Evolutionary conservation across 495 filamentous ascomycete species (phyloP).

Genomic region (Schizothecium vesticola): DNA sequence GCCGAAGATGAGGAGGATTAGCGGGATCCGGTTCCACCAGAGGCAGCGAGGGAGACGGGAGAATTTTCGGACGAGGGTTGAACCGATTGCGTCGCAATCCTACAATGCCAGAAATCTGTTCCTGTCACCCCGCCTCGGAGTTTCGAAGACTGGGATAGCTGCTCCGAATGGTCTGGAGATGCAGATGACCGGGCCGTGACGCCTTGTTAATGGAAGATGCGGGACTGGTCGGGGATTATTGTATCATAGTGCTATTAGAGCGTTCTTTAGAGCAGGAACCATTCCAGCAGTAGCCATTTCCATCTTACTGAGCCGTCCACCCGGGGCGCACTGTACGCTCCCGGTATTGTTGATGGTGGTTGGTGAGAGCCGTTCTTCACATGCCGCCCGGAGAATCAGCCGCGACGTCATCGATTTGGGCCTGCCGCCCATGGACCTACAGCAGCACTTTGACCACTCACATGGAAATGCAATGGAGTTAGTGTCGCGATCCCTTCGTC

Average conservation of each 20-base stretch:
- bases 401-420: background rate
- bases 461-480: background rate
- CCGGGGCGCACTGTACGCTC: background rate
- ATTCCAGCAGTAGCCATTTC: background rate
- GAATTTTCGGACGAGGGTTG: too few relatives aligned
- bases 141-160: too few relatives aligned
- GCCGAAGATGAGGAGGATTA: slow-evolving; percentile 46
- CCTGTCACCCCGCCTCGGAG: too few relatives aligned
- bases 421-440: background rate
- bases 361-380: background rate
- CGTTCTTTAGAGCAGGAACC: background rate
- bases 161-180: background rate
- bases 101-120: too few relatives aligned
- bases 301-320: background rate
- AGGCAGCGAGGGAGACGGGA: too few relatives aligned
- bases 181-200: too few relatives aligned
- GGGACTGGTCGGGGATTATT: background rate
- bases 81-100: too few relatives aligned
- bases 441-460: background rate
- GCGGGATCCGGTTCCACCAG: background rate
- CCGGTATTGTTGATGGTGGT: background rate
- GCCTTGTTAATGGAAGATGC: background rate
- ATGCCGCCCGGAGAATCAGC: background rate
- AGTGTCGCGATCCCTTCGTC: background rate
- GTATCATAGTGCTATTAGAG: background rate